Evolutionary conservation across 176 grass and related monocot genomes (phyloP).

Genomic region (Aegilops tauschii): DNA sequence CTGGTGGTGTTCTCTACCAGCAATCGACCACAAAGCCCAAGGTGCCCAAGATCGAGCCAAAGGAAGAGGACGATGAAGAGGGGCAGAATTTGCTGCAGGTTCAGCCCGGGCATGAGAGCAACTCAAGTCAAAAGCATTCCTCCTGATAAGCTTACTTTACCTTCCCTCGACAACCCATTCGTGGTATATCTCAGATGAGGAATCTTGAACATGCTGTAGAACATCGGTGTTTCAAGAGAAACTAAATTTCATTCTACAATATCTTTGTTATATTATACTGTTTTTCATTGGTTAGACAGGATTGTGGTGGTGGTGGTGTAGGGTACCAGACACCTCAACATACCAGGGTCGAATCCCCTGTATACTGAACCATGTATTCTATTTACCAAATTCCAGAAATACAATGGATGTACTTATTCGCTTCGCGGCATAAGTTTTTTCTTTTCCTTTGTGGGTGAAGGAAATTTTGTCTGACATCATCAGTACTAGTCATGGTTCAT

Average conservation of each 20-base stretch:
- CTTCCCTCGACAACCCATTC: not conserved
- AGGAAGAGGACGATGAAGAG: slow-evolving; percentile 65
- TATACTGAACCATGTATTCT: slow-evolving; percentile 3
- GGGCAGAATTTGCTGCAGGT: slow-evolving; percentile 61
- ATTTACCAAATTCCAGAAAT: not conserved
- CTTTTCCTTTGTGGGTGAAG: not conserved
- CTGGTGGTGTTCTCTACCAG: slow-evolving; percentile 68
- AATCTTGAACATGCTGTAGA: not conserved
- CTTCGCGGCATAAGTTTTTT: not conserved
- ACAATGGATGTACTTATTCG: not conserved
- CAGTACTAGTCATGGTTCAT: not conserved
- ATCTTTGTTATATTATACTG: slow-evolving; percentile 22
- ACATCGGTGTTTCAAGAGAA: not conserved
- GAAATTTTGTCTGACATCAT: not conserved
- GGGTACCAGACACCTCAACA: not conserved
- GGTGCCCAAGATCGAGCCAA: slow-evolving; percentile 42
- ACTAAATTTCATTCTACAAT: slow-evolving; percentile 7
- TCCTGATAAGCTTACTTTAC: slow-evolving; percentile 13
- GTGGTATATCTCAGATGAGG: not conserved
- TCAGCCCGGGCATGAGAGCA: slow-evolving; percentile 34
- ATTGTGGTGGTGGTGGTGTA: slow-evolving; percentile 8
- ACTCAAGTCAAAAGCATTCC: slow-evolving; percentile 24
- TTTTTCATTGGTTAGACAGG: slow-evolving; percentile 16
- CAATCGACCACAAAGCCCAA: slow-evolving; percentile 74
- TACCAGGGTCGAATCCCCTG: slow-evolving; percentile 12